These are phyloP conservation scores for Colletotrichum filicis DNA, from an alignment of 2,329 filamentous ascomycete genomes.

Conservation along the genomic window DNA sequence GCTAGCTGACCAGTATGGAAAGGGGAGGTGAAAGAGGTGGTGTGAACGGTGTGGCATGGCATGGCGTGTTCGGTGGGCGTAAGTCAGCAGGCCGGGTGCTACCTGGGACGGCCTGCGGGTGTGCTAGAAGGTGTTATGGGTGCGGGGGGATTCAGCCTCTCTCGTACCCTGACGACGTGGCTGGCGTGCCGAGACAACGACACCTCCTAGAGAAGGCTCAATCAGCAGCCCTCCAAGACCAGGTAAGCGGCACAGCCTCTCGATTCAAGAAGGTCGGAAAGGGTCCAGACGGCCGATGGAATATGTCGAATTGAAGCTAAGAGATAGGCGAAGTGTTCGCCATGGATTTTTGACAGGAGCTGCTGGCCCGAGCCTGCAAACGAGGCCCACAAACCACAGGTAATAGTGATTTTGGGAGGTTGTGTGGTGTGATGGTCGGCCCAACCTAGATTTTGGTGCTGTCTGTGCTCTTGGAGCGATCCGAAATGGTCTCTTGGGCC, in stretches of 20 bases:
- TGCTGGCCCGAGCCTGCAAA: neutral
- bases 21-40: neutral
- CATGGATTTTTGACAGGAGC: constrained; percentile 2
- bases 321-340: constrained; percentile 24
- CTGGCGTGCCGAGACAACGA: constrained; percentile 31
- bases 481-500: neutral
- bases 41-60: constrained; percentile 10
- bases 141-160: constrained; percentile 31
- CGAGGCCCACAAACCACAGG: neutral
- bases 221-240: neutral
- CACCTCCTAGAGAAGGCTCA: constrained; percentile 30
- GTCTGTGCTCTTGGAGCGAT: neutral
- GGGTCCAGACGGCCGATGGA: constrained; percentile 1
- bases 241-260: neutral
- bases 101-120: constrained; percentile 2
- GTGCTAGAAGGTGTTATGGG: constrained; percentile 15
- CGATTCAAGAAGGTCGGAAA: constrained; percentile 10
- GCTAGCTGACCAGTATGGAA: neutral
- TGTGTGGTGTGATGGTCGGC: neutral
- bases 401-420: neutral
- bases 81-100: constrained; percentile 14
- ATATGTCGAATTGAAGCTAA: constrained; percentile 11
- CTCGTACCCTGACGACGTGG: constrained; percentile 7
- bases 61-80: constrained; percentile 19
- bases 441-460: neutral